These are phyloP conservation scores for Penicillium glabrum DNA, from an alignment of 2,329 filamentous ascomycete species.

Conservation along the genomic window DNA sequence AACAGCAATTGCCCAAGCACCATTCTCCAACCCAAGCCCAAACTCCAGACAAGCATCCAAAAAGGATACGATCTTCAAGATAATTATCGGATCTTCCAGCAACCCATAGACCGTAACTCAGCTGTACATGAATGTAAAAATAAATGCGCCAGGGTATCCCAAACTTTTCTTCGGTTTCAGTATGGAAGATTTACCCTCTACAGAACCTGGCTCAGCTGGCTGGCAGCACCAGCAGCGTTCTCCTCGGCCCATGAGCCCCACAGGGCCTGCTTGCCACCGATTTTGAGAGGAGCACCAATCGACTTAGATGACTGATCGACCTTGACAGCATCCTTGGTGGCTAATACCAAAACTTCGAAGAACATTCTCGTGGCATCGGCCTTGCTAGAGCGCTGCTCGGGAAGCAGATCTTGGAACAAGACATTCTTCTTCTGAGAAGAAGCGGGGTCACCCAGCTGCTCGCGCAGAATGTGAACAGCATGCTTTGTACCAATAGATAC, in stretches of 20 bases:
- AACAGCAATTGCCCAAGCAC: conserved; percentile 10
- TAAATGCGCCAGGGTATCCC: conserved; percentile 17
- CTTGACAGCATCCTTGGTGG: conserved; percentile 97
- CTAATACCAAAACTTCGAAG: conserved; percentile 92
- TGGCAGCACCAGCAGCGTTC: conserved; percentile 48
- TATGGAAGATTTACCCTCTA: conserved; percentile 12
- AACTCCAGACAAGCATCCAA: conserved; percentile 20
- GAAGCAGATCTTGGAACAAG: conserved; percentile 87
- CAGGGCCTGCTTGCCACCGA: conserved; percentile 89
- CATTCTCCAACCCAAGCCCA: conserved; percentile 12
- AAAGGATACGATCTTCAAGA: conserved; percentile 9
- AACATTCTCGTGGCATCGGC: conserved; percentile 99
- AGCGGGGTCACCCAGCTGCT: conserved; percentile 68
- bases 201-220: conserved; percentile 32
- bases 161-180: conserved; percentile 4
- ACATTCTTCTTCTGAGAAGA: conserved; percentile 77
- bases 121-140: conserved; percentile 25
- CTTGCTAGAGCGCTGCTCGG: conserved; percentile 75
- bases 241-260: conserved; percentile 96
- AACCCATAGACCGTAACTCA: conserved; percentile 22
- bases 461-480: conserved; percentile 89
- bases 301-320: conserved; percentile 76
- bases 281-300: conserved; percentile 76
- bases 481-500: conserved; percentile 92
- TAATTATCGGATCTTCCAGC: conserved; percentile 24